A percentile compares a stretch with the other conserved stretches of the same genome.
Evolutionary conservation across 768 basidiomycete species (phyloP).

Genomic region (Dacryopinax primogenitus): DNA sequence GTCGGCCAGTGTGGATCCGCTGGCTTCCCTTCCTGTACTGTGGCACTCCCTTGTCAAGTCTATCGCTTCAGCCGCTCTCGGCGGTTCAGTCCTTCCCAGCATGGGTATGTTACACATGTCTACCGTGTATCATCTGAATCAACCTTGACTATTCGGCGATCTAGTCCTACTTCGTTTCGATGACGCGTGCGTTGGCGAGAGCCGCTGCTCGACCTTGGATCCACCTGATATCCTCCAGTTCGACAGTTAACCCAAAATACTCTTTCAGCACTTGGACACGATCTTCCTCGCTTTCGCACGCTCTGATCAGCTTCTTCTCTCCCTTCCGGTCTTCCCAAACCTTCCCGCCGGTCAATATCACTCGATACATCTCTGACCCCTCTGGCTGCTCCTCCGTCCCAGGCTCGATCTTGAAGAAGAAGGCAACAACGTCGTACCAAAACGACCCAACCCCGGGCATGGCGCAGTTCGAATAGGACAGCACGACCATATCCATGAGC

Average conservation of each 20-base stretch:
- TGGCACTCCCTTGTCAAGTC: background rate
- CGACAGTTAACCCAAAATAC: background rate
- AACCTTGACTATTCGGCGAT: background rate
- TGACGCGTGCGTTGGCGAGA: background rate
- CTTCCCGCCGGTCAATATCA: background rate
- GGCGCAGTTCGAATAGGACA: background rate
- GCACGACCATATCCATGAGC: background rate
- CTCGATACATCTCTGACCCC: background rate
- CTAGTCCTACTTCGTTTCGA: background rate
- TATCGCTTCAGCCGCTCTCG: background rate
- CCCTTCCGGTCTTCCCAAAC: slow-evolving; percentile 2
- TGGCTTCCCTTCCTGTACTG: background rate
- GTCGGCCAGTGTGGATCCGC: no score
- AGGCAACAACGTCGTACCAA: slow-evolving; percentile 4
- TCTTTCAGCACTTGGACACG: background rate
- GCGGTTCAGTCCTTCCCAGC: background rate
- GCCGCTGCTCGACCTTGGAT: background rate
- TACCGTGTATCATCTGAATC: background rate
- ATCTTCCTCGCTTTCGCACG: background rate
- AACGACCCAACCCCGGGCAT: background rate
- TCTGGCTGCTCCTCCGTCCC: background rate
- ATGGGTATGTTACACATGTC: background rate
- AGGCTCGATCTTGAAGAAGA: slow-evolving; percentile 1
- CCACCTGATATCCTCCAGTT: background rate
- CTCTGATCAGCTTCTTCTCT: background rate